A percentile compares a stretch with the other conserved stretches of the same genome.
Conservation (phyloP, 495 filamentous ascomycete genomes). For the Tuber microsphaerosporum region DNA sequence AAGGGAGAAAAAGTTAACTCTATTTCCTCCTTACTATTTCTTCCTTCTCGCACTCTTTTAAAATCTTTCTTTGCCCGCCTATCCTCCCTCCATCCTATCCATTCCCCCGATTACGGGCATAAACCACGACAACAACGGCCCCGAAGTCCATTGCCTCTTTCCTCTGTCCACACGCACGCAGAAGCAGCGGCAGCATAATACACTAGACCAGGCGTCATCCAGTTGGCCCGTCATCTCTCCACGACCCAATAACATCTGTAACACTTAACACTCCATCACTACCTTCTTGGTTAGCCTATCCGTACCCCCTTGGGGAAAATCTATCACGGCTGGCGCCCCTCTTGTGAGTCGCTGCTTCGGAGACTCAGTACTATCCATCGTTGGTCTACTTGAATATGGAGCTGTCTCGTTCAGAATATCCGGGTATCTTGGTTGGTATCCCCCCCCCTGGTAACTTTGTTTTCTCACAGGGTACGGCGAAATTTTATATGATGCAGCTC, state of each 20-base stretch:
- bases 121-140: constrained; percentile 5
- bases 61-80: neutral
- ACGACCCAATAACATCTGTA: neutral
- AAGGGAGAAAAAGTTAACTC: neutral
- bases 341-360: constrained; percentile 7
- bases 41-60: constrained; percentile 3
- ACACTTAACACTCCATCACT: neutral
- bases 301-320: constrained; percentile 15
- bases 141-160: neutral
- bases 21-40: neutral
- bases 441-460: constrained; percentile 1
- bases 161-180: neutral
- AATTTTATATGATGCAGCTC: constrained; percentile 17
- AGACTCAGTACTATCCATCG: constrained; percentile 14
- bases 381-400: constrained; percentile 51
- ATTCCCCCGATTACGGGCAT: neutral
- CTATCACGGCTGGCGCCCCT: constrained; percentile 10
- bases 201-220: neutral
- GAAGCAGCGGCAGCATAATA: neutral
- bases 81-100: neutral
- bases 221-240: neutral
- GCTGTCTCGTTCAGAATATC: constrained; percentile 86
- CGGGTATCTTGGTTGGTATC: constrained; percentile 78
- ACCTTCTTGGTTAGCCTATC: neutral
- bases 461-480: constrained; percentile 9